Evolutionary conservation across 257 asterid species (phyloP), one percentile per base, ranked within the genome.

Genomic region (Striga asiatica): DNA sequence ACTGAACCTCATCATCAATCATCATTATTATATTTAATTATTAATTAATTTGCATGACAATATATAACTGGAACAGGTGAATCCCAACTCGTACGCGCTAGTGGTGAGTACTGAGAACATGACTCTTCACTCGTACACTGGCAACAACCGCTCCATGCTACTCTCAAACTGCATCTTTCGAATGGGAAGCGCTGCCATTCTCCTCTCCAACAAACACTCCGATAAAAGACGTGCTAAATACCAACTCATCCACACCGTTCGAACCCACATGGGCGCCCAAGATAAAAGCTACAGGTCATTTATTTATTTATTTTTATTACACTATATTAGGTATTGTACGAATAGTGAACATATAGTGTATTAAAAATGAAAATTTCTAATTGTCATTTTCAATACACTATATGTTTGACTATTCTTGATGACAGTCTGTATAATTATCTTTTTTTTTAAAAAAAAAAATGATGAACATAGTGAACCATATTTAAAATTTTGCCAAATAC

Each of bases 81-180:
- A 69, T 8, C 83, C 91, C 4, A 76, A 81, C 39, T 78, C 86
- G 0, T 78, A 73, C 56, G 86, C 86, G 1, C 51, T 81, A 14
- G 79, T 81, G 14, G 81, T 81, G 14, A 81, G 89, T 67, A 76
- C 59, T 76, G 85, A 81, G 50, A 78, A 73, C 54, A 73, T 73
- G 23, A 72, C 89, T 6, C 77, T 78, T 3, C 4, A 37, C 19
- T 34, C 17, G 18, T 54, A 54, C 46, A 0, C 7, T 11, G 60
- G 60, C 18, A 11, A 29, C 1, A 46, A 54, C 4, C 19, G 27
- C n/a, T 29, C 60, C 2, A 54, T 29, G 29, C 60, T 32, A 10
- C 16, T 54, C 29, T 20, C 60, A 2, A 54, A 54, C 29, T 54
- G 60, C 60, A 45, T 54, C 60, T 54, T 54, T 31, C 60, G 60